Conservation (phyloP, 495 filamentous ascomycete genomes). For the Viridothelium virens region DNA sequence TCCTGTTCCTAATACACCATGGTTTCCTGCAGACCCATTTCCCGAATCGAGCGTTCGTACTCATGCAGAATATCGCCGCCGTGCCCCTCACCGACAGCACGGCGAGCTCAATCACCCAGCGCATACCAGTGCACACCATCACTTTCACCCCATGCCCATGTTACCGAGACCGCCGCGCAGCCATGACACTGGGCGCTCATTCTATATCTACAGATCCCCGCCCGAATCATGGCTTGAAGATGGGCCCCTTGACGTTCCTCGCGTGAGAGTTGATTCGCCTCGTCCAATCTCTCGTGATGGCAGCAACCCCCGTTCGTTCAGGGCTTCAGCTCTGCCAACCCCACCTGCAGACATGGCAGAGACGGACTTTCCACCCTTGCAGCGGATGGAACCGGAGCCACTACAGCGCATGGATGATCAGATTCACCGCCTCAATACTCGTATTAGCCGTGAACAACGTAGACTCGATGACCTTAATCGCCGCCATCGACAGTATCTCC, state of each 20-base stretch:
- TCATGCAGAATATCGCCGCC: not conserved
- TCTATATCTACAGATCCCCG: not conserved
- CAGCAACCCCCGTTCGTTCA: slow-evolving; percentile 3
- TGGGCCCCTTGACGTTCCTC: not conserved
- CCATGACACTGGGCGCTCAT: slow-evolving; percentile 7
- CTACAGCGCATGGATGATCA: slow-evolving; percentile 9
- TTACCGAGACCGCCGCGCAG: slow-evolving; percentile 3
- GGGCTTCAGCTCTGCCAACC: slow-evolving; percentile 14
- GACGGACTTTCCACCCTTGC: slow-evolving; percentile 10
- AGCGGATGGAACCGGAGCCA: not conserved
- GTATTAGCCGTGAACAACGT: not conserved
- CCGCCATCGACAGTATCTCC: not conserved
- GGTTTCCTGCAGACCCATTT: not conserved
- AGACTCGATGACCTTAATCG: not conserved
- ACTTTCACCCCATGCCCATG: not conserved
- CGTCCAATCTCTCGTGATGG: slow-evolving; percentile 6
- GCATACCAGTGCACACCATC: not conserved
- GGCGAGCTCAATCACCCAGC: not conserved
- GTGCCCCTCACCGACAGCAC: not conserved
- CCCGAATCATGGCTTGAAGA: not conserved
- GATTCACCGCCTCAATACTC: not conserved
- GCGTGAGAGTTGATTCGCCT: slow-evolving; percentile 5
- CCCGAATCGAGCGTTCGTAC: not conserved
- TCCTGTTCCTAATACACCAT: slow-evolving; percentile 1
- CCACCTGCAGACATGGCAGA: slow-evolving; percentile 19